A percentile compares a stretch with the other conserved stretches of the same genome.
Conservation (phyloP, 192 early-diverging fungal genomes). For the Entomortierella beljakovae region DNA sequence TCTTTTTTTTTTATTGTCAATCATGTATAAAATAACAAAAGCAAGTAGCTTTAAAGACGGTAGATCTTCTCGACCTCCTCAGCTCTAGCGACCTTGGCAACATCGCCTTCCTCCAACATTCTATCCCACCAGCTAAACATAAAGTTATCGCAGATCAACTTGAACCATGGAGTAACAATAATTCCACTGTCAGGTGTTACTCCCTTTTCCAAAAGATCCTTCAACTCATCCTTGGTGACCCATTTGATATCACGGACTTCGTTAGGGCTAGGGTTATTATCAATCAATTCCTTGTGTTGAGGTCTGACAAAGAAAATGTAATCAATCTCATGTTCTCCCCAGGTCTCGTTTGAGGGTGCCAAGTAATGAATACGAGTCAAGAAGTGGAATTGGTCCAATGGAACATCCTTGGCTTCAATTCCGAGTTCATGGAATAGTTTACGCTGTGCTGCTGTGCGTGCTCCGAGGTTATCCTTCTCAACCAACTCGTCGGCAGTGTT, state of each 20-base stretch:
- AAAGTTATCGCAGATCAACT: conserved; percentile 91
- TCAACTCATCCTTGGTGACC: conserved; percentile 87
- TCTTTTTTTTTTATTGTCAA: not conserved
- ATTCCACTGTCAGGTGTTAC: conserved; percentile 38
- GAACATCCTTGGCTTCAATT: conserved; percentile 81
- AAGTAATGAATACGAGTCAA: conserved; percentile 97
- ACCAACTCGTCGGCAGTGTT: conserved; percentile 81
- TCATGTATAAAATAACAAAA: conserved; percentile 37
- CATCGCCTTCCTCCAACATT: conserved; percentile 57
- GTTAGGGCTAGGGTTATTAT: conserved; percentile 84
- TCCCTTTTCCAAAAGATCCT: conserved; percentile 32
- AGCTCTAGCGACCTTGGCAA: conserved; percentile 37
- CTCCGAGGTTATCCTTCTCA: conserved; percentile 79
- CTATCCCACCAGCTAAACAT: conserved; percentile 97
- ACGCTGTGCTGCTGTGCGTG: conserved; percentile 88
- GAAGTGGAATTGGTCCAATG: conserved; percentile 86
- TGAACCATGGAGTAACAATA: conserved; percentile 95
- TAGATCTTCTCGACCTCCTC: conserved; percentile 47
- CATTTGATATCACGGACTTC: conserved; percentile 89
- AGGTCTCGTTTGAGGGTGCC: conserved; percentile 93
- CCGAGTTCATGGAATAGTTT: conserved; percentile 98
- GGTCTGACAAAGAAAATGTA: conserved; percentile 93
- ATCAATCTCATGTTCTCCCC: conserved; percentile 99
- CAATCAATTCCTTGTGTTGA: conserved; percentile 67
- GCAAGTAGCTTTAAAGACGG: conserved; percentile 57